Conservation (phyloP, 1,284 basidiomycete species). For the Pseudozyma sp. region DNA sequence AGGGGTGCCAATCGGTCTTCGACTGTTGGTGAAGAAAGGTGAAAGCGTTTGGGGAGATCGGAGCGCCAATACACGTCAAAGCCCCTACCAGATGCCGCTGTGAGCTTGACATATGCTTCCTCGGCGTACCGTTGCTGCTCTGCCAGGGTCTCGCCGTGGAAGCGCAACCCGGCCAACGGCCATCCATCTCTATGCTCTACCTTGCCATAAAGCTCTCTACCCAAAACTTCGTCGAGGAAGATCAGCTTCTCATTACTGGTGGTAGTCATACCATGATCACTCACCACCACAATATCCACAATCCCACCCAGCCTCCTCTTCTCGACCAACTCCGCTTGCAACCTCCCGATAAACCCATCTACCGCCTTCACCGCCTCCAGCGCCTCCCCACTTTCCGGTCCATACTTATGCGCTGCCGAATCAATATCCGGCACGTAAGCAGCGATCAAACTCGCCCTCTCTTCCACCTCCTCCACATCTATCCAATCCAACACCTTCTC, state of each 20-base stretch:
- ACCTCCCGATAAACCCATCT: conserved; percentile 79
- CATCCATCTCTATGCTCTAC: conserved; percentile 80
- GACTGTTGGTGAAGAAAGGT: conserved; percentile 7
- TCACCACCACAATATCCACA: conserved; percentile 88
- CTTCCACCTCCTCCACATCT: conserved; percentile 24
- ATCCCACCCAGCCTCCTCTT: conserved; percentile 82
- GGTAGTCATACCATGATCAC: conserved; percentile 92
- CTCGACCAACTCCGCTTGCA: conserved; percentile 75
- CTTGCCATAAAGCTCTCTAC: conserved; percentile 74
- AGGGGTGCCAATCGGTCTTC: conserved; percentile 29
- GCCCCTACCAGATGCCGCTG: background rate
- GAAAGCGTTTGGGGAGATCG: conserved; percentile 24
- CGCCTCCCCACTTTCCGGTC: conserved; percentile 73
- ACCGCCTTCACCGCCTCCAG: conserved; percentile 76
- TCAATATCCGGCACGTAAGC: conserved; percentile 75
- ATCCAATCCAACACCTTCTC: conserved; percentile 42
- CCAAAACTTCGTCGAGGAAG: conserved; percentile 86
- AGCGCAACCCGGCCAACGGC: conserved; percentile 58
- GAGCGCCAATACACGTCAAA: conserved; percentile 21
- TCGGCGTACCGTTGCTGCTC: conserved; percentile 1
- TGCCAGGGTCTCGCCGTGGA: conserved; percentile 2
- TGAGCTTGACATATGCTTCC: conserved; percentile 5
- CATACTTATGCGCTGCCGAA: conserved; percentile 77
- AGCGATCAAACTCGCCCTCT: conserved; percentile 48
- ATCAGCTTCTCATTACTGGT: conserved; percentile 81